Evolutionary conservation across 148 eudicot genomes (phyloP).

Genomic region (Suaeda aralocaspica): DNA sequence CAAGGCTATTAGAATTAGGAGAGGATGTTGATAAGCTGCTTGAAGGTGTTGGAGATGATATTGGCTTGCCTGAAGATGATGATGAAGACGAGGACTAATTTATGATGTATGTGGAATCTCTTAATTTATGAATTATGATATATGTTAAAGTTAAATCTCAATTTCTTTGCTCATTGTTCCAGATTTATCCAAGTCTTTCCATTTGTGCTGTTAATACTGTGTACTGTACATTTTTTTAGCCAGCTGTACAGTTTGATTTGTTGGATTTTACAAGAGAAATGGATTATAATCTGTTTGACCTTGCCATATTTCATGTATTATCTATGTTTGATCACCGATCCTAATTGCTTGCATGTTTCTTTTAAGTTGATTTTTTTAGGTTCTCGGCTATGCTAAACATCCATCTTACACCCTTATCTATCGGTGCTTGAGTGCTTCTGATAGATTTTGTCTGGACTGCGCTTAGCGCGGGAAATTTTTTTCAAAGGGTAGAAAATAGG

Average conservation of each 20-base stretch:
- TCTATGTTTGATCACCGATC: background rate
- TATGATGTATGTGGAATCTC: background rate
- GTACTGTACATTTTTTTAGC: slow-evolving; percentile 7
- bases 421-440: too few species aligned
- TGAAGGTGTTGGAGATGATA: slow-evolving; percentile 85
- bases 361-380: background rate
- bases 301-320: background rate
- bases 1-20: slow-evolving; percentile 65
- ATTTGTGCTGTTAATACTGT: slow-evolving; percentile 1
- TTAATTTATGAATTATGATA: background rate
- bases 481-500: background rate
- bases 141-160: background rate
- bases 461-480: too few species aligned
- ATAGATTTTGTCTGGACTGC: too few species aligned
- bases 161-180: background rate
- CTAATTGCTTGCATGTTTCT: background rate
- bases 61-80: slow-evolving; percentile 51
- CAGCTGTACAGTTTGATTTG: slow-evolving; percentile 20
- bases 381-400: too few species aligned
- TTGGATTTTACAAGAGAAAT: background rate
- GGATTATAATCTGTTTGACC: background rate
- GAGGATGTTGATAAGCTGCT: slow-evolving; percentile 81
- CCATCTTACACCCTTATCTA: too few species aligned
- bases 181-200: background rate
- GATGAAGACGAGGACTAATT: slow-evolving; percentile 38